These are phyloP conservation scores for Xylariaceae sp. DNA, from an alignment of 2,329 filamentous ascomycete species.

Conservation along the genomic window DNA sequence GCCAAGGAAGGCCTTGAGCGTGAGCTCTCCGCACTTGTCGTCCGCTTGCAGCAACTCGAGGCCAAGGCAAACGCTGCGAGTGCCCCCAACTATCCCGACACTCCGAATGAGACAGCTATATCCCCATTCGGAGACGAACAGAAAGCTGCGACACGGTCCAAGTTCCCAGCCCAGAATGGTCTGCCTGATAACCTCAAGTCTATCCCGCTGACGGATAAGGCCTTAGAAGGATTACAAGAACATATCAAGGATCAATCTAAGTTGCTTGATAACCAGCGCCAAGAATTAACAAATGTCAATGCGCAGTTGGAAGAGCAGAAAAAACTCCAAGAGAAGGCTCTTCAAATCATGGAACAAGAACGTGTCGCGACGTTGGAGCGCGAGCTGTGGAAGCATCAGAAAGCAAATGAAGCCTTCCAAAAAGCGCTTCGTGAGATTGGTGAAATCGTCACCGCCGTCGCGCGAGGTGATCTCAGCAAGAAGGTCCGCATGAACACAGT, in stretches of 20 bases:
- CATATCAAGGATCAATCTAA: conserved; percentile 93
- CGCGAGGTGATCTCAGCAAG: conserved; percentile 91
- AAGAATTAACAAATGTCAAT: conserved; percentile 81
- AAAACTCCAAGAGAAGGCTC: conserved; percentile 75
- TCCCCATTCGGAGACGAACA: conserved; percentile 58
- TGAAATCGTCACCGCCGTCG: conserved; percentile 94
- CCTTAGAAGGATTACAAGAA: conserved; percentile 79
- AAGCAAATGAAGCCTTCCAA: conserved; percentile 97
- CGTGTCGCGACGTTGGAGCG: conserved; percentile 87
- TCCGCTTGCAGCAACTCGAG: conserved; percentile 79
- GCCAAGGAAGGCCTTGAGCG: conserved; percentile 77
- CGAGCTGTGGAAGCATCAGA: conserved; percentile 93
- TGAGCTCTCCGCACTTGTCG: conserved; percentile 74
- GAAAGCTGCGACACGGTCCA: conserved; percentile 36
- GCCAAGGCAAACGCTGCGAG: conserved; percentile 63
- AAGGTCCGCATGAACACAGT: conserved; percentile 93
- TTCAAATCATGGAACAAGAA: conserved; percentile 78
- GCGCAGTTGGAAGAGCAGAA: conserved; percentile 83
- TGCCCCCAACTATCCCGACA: conserved; percentile 66
- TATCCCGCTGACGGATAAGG: conserved; percentile 69
- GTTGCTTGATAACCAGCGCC: conserved; percentile 80
- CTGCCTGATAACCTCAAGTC: conserved; percentile 38
- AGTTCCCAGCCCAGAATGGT: conserved; percentile 42
- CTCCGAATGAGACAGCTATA: conserved; percentile 70
- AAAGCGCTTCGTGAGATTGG: conserved; percentile 95